Percentiles rank a stretch among this genome's conserved stretches.
phyloP scores from a whole-genome alignment of 306 rosid genomes.

The Fragaria iinumae region DNA sequence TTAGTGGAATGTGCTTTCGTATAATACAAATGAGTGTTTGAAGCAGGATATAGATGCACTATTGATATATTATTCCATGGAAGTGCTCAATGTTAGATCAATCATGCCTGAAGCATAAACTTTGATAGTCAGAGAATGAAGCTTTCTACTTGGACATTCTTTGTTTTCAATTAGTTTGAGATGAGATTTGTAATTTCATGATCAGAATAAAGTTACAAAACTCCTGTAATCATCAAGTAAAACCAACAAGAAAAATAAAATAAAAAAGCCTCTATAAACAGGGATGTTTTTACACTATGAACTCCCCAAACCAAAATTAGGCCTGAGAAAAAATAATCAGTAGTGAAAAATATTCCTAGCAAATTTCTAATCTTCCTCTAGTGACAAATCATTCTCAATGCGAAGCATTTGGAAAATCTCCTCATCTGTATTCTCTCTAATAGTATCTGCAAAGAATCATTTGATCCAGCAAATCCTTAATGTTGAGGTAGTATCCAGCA shows the following conservation, averaged over 20 bases:
- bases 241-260: not conserved
- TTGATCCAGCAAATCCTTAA: not conserved
- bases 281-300: not conserved
- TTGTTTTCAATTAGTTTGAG: not conserved
- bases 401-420: not conserved
- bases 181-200: not conserved
- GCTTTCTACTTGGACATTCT: not conserved
- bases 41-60: not conserved
- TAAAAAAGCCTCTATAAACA: not conserved
- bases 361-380: not conserved
- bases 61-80: not conserved
- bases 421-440: not conserved
- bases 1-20: not conserved
- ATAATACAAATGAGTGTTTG: not conserved
- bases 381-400: not conserved
- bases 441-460: not conserved
- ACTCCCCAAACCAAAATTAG: not conserved
- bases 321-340: not conserved
- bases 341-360: not conserved
- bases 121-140: not conserved
- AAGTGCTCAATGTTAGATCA: not conserved
- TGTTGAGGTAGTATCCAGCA: not conserved
- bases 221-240: not conserved
- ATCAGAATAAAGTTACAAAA: not conserved
- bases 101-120: not conserved